Evolutionary conservation across 768 basidiomycete genomes (phyloP).

Genomic region (Heimioporus sp.): DNA sequence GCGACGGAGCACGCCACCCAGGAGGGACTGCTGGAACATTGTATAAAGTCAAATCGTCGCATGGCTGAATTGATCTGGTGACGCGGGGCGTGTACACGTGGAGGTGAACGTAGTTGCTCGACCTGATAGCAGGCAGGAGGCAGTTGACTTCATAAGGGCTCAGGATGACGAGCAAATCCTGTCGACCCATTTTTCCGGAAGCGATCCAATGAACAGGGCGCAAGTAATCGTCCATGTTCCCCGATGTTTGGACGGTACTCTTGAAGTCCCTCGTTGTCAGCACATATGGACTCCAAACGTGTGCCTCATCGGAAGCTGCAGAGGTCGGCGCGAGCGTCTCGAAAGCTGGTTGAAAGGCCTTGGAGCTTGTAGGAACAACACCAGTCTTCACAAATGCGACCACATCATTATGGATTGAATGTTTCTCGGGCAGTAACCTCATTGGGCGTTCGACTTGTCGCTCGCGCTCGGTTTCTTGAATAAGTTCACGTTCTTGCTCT

Average conservation of each 20-base stretch:
- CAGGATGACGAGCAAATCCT: slow-evolving; percentile 32
- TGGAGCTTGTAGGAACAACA: slow-evolving; percentile 10
- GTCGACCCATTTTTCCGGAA: slow-evolving; percentile 2
- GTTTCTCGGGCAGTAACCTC: slow-evolving; percentile 18
- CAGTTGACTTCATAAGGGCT: slow-evolving; percentile 42
- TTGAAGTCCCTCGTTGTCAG: slow-evolving; percentile 18
- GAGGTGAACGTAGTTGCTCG: slow-evolving; percentile 32
- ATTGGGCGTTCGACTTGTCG: slow-evolving; percentile 37
- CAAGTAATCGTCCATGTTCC: slow-evolving; percentile 14
- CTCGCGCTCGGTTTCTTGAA: slow-evolving; percentile 44
- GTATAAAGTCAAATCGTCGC: slow-evolving; percentile 32
- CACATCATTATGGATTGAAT: slow-evolving; percentile 23
- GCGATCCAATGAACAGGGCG: slow-evolving; percentile 32
- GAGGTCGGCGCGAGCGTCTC: slow-evolving; percentile 9
- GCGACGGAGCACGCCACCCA: background rate
- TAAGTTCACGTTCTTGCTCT: slow-evolving; percentile 51
- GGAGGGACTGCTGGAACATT: background rate
- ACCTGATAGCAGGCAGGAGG: slow-evolving; percentile 36
- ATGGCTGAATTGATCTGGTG: slow-evolving; percentile 31
- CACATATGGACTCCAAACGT: slow-evolving; percentile 18
- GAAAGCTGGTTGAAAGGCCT: slow-evolving; percentile 19
- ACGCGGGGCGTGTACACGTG: slow-evolving; percentile 44
- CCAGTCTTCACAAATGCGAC: slow-evolving; percentile 30
- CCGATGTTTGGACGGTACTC: slow-evolving; percentile 4
- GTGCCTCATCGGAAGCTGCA: slow-evolving; percentile 13